Conservation (phyloP, 2,329 filamentous ascomycete genomes). For the Ophiosphaerella herpotricha region DNA sequence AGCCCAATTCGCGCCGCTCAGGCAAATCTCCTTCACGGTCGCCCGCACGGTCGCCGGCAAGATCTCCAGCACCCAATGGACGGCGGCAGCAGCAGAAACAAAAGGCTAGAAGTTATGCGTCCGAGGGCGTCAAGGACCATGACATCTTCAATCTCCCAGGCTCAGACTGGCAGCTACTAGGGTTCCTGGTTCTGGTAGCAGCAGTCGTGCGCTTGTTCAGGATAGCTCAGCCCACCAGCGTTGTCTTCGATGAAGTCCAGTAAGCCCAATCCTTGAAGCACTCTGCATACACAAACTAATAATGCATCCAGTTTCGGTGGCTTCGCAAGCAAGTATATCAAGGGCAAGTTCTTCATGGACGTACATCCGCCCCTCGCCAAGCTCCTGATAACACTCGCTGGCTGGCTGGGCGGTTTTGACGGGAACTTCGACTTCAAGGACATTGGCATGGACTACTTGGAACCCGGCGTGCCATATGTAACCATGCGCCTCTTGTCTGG, state of each 20-base stretch:
- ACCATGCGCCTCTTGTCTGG: constrained; percentile 95
- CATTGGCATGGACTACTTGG: constrained; percentile 97
- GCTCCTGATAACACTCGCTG: constrained; percentile 91
- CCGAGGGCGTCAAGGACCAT: constrained; percentile 82
- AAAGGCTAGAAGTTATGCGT: constrained; percentile 64
- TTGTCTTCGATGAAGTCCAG: constrained; percentile 99
- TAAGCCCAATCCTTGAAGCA: constrained; percentile 57
- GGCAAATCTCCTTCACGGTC: constrained; percentile 44
- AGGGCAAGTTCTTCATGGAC: constrained; percentile 99
- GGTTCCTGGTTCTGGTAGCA: constrained; percentile 73
- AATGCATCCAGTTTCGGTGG: constrained; percentile 79
- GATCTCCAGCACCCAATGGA: constrained; percentile 22
- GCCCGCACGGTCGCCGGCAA: constrained; percentile 23
- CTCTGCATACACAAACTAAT: constrained; percentile 20
- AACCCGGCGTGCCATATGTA: constrained; percentile 93
- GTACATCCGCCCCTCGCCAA: constrained; percentile 98
- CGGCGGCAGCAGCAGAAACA: constrained; percentile 44
- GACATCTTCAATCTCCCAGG: constrained; percentile 86
- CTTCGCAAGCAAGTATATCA: constrained; percentile 98
- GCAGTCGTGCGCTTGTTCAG: constrained; percentile 85
- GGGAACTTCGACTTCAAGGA: constrained; percentile 99
- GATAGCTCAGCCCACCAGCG: constrained; percentile 94
- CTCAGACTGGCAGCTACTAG: constrained; percentile 80
- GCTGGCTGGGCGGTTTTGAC: constrained; percentile 92
- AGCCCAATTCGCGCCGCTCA: constrained; percentile 35